phyloP scores from a whole-genome alignment of 2,329 filamentous ascomycete genomes.

The Penicillium sp. region DNA sequence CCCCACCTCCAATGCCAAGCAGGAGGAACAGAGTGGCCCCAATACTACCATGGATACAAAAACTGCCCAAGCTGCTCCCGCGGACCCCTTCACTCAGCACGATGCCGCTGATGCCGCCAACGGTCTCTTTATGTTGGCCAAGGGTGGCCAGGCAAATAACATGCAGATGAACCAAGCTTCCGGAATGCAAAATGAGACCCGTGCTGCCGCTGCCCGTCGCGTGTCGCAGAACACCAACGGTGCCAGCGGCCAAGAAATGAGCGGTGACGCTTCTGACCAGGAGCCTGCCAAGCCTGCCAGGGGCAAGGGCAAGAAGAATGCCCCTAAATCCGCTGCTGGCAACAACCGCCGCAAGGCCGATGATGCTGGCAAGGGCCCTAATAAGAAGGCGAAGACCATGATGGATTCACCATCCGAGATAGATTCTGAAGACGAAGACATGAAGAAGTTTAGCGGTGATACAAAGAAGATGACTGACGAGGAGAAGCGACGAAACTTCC shows the following conservation, averaged over 20 bases:
- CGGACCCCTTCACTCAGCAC: slow-evolving; percentile 75
- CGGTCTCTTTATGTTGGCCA: slow-evolving; percentile 83
- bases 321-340: slow-evolving; percentile 47
- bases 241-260: slow-evolving; percentile 61
- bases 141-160: slow-evolving; percentile 54
- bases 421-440: slow-evolving; percentile 49
- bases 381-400: slow-evolving; percentile 66
- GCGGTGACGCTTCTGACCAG: slow-evolving; percentile 68
- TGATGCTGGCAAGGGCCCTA: slow-evolving; percentile 64
- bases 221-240: slow-evolving; percentile 42
- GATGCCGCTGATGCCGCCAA: slow-evolving; percentile 93
- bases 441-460: slow-evolving; percentile 53
- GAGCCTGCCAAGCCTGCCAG: slow-evolving; percentile 62
- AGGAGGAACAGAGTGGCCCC: slow-evolving; percentile 35
- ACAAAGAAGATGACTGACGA: slow-evolving; percentile 92
- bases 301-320: slow-evolving; percentile 65
- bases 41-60: slow-evolving; percentile 44
- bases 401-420: slow-evolving; percentile 41
- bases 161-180: slow-evolving; percentile 47
- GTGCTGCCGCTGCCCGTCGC: slow-evolving; percentile 39
- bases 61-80: slow-evolving; percentile 44
- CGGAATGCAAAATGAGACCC: slow-evolving; percentile 41
- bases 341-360: slow-evolving; percentile 75
- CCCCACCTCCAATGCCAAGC: slow-evolving; percentile 41
- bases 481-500: slow-evolving; percentile 96